Base-by-base conservation (phyloP, 1,284 basidiomycete genomes). In the Pholiota adiposa region DNA sequence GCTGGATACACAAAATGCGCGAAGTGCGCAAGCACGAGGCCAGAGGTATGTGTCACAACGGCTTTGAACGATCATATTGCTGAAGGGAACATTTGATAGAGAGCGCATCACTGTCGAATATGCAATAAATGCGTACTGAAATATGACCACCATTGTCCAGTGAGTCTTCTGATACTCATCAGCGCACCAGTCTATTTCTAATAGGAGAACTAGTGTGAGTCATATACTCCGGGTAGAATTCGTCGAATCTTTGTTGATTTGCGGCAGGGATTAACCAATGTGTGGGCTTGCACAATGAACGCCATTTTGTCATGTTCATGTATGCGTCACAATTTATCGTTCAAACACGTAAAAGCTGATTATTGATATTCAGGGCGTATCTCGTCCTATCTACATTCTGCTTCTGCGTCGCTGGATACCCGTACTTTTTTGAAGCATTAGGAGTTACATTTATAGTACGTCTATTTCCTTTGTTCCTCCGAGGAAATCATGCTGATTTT, bases 301-400 rank as follows among this genome's bases (percentile, higher is more conserved):
- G 97, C 0, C 94, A 98, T 75, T 99, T 99, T 69, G 84, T 97
- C 33, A 79, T 98, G 34, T 99, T 98, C 83, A 90, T 98, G 94
- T 92, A 61, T 55, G 86, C 75, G 36, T 44, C 33, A 25, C 44
- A 38, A 56, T 27, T 4, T n/a, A 4, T 38, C 14, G n/a, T n/a
- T n/a, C n/a, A n/a, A n/a, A n/a, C n/a, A n/a, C n/a, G 14, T n/a
- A n/a, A 11, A 38, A n/a, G 5, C n/a, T n/a, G n/a, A n/a, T 14
- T n/a, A 38, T 11, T n/a, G 36, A 38, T 38, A 38, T 36, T 25
- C 59, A 94, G 92, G 85, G 78, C 81, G n/a, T 95, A 94, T 73
- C 83, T 95, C 23, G 75, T 79, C 12, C 56, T 92, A 1, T 78
- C 84, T 0, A 84, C 88, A 4, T 84, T 86, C 64, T 86, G 78